Conservation (phyloP, 306 rosid genomes). For the Trifolium subterraneum region DNA sequence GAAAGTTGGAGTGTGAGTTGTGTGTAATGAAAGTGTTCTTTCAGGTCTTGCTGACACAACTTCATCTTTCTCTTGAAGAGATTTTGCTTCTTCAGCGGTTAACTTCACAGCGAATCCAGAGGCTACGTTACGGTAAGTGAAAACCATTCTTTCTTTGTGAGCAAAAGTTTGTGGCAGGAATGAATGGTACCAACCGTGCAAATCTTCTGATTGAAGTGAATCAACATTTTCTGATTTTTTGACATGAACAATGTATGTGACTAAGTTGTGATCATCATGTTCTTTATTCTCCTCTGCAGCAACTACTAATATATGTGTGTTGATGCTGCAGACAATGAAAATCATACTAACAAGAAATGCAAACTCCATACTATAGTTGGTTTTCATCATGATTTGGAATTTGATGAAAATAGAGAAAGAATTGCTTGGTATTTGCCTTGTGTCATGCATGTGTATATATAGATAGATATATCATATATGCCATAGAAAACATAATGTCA, state of each 20-base stretch:
- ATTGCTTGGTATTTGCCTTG: not conserved
- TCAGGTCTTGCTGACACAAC: conserved; percentile 55
- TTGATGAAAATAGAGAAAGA: not conserved
- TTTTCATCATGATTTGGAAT: conserved; percentile 44
- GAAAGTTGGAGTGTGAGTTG: conserved; percentile 67
- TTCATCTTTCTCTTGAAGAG: conserved; percentile 52
- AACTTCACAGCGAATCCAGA: conserved; percentile 67
- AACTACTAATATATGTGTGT: conserved; percentile 8
- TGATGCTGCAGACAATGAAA: conserved; percentile 35
- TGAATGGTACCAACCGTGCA: conserved; percentile 60
- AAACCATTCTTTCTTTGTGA: conserved; percentile 39
- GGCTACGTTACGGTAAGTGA: conserved; percentile 55
- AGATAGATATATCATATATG: conserved; percentile 15
- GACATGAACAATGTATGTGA: conserved; percentile 61
- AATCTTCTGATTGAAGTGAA: conserved; percentile 47
- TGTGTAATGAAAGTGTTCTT: conserved; percentile 54
- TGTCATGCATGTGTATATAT: conserved; percentile 33
- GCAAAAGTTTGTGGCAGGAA: conserved; percentile 48
- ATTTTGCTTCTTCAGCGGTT: conserved; percentile 57
- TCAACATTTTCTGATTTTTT: conserved; percentile 38
- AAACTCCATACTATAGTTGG: conserved; percentile 26
- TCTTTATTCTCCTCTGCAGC: conserved; percentile 6
- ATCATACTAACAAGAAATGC: conserved; percentile 41
- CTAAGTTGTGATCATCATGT: conserved; percentile 7
- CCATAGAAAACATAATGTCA: conserved; percentile 5